Evolutionary conservation across 805 yeast species (phyloP).

Genomic region (Zygosaccharomyces pseudorouxii): DNA sequence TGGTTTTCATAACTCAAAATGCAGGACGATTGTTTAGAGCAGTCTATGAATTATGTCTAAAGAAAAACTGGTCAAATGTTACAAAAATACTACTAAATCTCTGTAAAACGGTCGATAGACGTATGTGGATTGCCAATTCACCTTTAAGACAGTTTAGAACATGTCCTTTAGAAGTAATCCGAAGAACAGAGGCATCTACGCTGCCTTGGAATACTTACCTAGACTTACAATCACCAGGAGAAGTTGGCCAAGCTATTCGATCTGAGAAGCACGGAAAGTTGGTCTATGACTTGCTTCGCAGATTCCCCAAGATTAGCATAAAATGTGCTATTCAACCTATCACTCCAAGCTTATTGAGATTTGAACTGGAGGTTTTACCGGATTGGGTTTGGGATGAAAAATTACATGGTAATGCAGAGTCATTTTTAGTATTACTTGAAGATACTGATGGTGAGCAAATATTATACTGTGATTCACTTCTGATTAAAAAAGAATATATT

Average conservation of each 20-base stretch:
- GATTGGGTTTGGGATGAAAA: conserved; percentile 71
- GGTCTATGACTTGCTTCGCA: conserved; percentile 54
- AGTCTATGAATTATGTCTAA: conserved; percentile 67
- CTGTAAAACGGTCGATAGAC: conserved; percentile 72
- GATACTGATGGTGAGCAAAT: conserved; percentile 78
- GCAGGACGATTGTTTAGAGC: conserved; percentile 89
- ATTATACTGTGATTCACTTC: conserved; percentile 52
- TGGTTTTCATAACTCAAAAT: conserved; percentile 88
- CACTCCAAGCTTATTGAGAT: conserved; percentile 58
- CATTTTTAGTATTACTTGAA: conserved; percentile 68
- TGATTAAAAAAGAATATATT: conserved; percentile 48
- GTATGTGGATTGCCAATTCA: conserved; percentile 81
- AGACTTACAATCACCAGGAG: conserved; percentile 58
- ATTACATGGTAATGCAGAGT: conserved; percentile 61
- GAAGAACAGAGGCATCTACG: conserved; percentile 71
- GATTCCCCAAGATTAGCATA: conserved; percentile 67
- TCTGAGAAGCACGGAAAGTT: conserved; percentile 60
- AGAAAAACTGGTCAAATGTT: conserved; percentile 65
- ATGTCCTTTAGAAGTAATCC: conserved; percentile 68
- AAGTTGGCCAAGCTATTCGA: conserved; percentile 75
- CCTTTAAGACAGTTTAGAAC: conserved; percentile 78
- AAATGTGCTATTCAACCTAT: conserved; percentile 70
- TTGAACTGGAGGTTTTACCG: conserved; percentile 65
- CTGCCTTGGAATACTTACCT: conserved; percentile 79
- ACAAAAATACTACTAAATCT: conserved; percentile 55